Conservation (phyloP, 1,284 basidiomycete species). For the Apiotrichum montevideense region DNA sequence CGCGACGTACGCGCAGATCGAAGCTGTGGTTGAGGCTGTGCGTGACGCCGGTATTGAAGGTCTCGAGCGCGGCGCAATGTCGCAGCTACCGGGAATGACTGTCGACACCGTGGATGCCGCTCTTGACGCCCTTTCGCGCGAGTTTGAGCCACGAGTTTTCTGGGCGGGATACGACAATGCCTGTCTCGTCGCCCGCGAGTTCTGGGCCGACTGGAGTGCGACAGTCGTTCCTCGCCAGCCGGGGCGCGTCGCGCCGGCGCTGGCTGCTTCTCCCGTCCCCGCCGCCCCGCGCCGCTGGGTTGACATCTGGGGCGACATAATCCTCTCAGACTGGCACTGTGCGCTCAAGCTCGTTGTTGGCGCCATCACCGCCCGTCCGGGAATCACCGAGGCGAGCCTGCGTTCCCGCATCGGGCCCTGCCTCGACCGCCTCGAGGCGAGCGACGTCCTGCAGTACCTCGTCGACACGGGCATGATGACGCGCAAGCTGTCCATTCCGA, state of each 20-base stretch:
- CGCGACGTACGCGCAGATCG: background rate
- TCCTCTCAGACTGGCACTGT: conserved; percentile 62
- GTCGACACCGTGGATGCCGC: conserved; percentile 10
- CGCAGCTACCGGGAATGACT: conserved; percentile 6
- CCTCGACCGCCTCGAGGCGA: conserved; percentile 68
- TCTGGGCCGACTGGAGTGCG: conserved; percentile 58
- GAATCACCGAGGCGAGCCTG: conserved; percentile 57
- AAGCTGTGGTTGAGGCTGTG: conserved; percentile 14
- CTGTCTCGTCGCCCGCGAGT: conserved; percentile 52
- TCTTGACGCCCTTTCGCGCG: conserved; percentile 16
- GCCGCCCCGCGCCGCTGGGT: conserved; percentile 52
- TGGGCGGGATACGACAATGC: conserved; percentile 61
- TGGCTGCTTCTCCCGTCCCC: background rate
- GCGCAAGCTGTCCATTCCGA: conserved; percentile 6
- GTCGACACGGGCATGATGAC: conserved; percentile 14
- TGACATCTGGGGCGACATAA: conserved; percentile 59
- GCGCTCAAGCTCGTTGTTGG: conserved; percentile 62
- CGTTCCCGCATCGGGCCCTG: conserved; percentile 60
- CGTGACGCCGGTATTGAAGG: conserved; percentile 19
- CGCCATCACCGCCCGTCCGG: conserved; percentile 62
- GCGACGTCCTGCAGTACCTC: conserved; percentile 59
- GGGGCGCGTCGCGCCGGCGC: background rate
- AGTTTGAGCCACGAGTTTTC: conserved; percentile 53
- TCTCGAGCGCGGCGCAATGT: conserved; percentile 13
- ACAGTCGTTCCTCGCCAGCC: background rate